Base-by-base conservation (phyloP, 2,329 filamentous ascomycete genomes). In the Mollisiaceae sp. region DNA sequence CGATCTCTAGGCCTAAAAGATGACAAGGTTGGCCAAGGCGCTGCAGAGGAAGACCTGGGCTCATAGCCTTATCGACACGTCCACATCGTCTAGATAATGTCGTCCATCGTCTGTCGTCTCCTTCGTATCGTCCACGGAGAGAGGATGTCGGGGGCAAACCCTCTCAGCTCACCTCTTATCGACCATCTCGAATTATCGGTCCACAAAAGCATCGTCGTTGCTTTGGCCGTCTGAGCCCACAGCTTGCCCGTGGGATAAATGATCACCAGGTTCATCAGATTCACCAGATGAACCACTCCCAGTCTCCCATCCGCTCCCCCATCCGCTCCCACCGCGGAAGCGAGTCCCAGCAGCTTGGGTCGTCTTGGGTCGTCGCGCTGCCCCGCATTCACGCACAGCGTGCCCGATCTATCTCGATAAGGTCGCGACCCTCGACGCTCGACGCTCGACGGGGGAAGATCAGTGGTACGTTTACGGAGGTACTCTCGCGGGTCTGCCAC, bases 271-370 rank as follows among this genome's bases (percentile, higher is more conserved):
- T 32, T 32, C 27, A 32, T 32, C 27, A 32, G 27, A 32, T 32
- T 32, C 27, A 32, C 38, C 38, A 41, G 38, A 41, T 18, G 2
- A 2, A 41, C 38, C 15, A 41, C 3, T 47, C 15, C n/a, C n/a
- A n/a, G n/a, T n/a, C n/a, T n/a, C n/a, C n/a, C 14, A 50, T 32
- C 27, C 3, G 27, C 18, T 35, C 22, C 50, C 22, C n/a, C 14
- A 50, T 32, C 27, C 3, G 27, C 18, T 35, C 22, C 50, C 22
- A 15, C 50, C 8, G 4, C 27, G 15, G 18, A 20, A n/a, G 50
- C 50, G 27, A 54, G 27, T 54, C 50, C 50, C 50, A 54, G 50
- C 50, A 32, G 4, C 18, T 35, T 35, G 50, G 50, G 14, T 54
- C 12, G 9, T 32, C 18, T 35, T 35, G 50, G 50, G 14, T 54